Evolutionary conservation across 2,329 filamentous ascomycete species (phyloP).

Genomic region (Botrytis paeoniae): DNA sequence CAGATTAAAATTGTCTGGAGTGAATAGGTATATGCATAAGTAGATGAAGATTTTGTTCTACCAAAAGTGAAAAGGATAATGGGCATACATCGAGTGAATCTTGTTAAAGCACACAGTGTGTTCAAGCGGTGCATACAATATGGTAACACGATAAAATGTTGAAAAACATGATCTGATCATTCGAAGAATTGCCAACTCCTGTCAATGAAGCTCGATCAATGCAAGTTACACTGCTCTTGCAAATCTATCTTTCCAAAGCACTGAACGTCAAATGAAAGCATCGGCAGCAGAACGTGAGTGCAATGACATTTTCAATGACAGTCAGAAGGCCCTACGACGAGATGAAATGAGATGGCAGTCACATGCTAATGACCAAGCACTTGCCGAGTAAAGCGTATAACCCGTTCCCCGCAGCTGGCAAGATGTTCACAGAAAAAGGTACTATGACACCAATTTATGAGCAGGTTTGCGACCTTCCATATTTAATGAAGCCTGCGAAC

Average conservation of each 20-base stretch:
- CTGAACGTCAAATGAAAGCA: not conserved
- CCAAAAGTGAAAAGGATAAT: not conserved
- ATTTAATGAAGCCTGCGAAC: not conserved
- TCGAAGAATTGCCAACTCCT: not conserved
- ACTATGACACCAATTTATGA: not conserved
- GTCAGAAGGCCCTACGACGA: not conserved
- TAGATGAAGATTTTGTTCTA: not conserved
- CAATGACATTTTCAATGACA: not conserved
- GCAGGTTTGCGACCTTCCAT: not conserved
- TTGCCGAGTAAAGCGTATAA: not conserved
- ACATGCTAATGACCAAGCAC: not conserved
- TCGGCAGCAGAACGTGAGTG: not conserved
- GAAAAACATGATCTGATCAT: not conserved
- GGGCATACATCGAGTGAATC: rapidly evolving
- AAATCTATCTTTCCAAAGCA: not conserved
- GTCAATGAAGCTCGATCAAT: not conserved
- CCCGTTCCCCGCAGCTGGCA: not conserved
- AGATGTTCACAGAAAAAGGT: not conserved
- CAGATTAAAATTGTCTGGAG: not conserved
- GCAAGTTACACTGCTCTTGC: not conserved
- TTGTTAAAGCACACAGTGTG: not conserved
- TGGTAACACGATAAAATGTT: no score
- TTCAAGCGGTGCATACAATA: not conserved
- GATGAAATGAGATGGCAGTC: not conserved
- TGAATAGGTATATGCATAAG: not conserved